A percentile compares a stretch with the other conserved stretches of the same genome.
phyloP scores from a whole-genome alignment of 1,284 basidiomycete species.

The Meripilus lineatus region DNA sequence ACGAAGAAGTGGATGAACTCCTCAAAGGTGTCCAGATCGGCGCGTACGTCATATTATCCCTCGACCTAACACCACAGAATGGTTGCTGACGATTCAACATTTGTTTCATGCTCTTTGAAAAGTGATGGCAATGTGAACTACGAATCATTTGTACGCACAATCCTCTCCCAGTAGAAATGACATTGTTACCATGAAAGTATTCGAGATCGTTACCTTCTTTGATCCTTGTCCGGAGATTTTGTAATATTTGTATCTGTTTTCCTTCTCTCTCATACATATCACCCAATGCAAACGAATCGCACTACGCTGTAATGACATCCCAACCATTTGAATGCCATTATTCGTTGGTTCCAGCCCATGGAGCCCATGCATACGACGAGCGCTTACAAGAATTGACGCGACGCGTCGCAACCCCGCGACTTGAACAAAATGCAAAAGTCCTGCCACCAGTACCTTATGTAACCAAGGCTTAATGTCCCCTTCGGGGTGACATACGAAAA shows the following conservation, averaged over 20 bases:
- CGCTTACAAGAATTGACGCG: no score
- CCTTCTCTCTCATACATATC: not conserved
- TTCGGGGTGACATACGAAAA: conserved; percentile 13
- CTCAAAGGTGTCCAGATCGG: conserved; percentile 92
- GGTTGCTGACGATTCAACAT: conserved; percentile 20
- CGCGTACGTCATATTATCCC: conserved; percentile 50
- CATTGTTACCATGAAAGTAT: no score
- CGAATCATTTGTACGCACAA: conserved; percentile 91
- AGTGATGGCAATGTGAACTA: conserved; percentile 98
- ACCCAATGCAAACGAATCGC: not conserved
- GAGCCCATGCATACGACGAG: no score
- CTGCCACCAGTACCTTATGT: not conserved
- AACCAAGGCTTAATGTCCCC: conserved; percentile 1
- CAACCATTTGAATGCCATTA: no score
- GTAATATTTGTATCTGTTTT: no score
- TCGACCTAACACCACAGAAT: not conserved
- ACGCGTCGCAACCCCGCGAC: no score
- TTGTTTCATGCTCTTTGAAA: conserved; percentile 5
- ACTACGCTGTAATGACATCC: not conserved
- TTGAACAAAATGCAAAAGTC: conserved; percentile 7
- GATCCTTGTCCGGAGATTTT: no score
- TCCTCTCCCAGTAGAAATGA: conserved; percentile 78
- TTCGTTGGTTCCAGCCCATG: no score
- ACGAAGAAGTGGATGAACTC: conserved; percentile 97
- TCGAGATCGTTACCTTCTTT: no score